Conservation (phyloP, 176 grass and related monocot species). For the Ananas comosus region DNA sequence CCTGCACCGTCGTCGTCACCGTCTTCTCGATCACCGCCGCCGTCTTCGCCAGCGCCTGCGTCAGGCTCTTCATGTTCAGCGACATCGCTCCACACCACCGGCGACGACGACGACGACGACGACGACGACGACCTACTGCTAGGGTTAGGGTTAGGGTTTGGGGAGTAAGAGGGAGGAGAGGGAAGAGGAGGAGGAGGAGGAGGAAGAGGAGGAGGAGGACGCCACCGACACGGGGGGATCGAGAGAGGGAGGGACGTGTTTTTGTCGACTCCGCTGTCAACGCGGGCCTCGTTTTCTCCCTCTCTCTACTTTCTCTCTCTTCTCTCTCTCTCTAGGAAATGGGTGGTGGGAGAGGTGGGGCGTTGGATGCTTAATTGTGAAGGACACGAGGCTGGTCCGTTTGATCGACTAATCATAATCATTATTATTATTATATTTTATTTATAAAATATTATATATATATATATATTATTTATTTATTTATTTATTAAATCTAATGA, state of each 20-base stretch:
- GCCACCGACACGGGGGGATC: background rate
- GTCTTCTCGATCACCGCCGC: conserved; percentile 97
- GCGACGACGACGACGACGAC: too few relatives aligned
- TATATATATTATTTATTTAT: too few relatives aligned
- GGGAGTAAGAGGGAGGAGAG: too few relatives aligned
- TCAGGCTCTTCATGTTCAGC: conserved; percentile 87
- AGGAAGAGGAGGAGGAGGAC: too few relatives aligned
- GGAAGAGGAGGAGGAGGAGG: too few relatives aligned
- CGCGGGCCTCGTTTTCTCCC: background rate
- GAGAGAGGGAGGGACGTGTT: background rate
- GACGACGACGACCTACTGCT: too few relatives aligned
- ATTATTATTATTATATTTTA: too few relatives aligned
- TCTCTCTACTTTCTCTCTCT: background rate
- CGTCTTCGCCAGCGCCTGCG: conserved; percentile 92
- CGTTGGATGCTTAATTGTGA: background rate
- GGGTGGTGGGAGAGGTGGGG: background rate
- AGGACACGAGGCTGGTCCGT: background rate
- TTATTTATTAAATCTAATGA: too few relatives aligned
- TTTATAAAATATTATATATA: too few relatives aligned
- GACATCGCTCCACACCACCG: conserved; percentile 34
- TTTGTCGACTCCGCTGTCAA: background rate
- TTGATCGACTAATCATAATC: too few relatives aligned
- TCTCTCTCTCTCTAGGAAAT: background rate
- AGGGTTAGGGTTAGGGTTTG: too few relatives aligned
- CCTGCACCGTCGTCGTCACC: conserved; percentile 92